Base-by-base conservation (phyloP, 257 asterid genomes). In the Datura wrightii region DNA sequence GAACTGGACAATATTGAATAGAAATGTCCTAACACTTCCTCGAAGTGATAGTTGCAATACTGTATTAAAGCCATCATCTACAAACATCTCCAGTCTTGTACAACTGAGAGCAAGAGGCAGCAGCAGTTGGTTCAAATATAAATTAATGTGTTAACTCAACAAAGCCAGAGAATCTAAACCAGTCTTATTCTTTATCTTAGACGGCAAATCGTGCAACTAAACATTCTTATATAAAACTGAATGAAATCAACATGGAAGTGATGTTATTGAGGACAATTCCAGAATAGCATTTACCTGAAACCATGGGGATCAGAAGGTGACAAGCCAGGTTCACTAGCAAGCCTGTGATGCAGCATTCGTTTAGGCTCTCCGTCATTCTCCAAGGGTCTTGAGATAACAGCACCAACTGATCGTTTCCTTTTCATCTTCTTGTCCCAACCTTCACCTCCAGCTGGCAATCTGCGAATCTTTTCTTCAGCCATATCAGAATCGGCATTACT, bases 361-460 rank as follows among this genome's bases (percentile, higher is more conserved):
- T 93, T 97, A 80, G 88, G 82, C 86, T 94, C 99, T 63, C 91
- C 95, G 62, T 92, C 98, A 60, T 86, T 89, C 71, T 91, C 99
- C 87, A 85, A 83, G 37, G 98, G 85, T 90, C 99, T 94, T 62
- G 96, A 89, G 85, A 88, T 81, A 67, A 89, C 97, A 16, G 94
- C 89, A 76, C 99, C 97, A 89, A 93, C 96, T 84, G 99, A 95
- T 19, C 99, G 99, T 86, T 97, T 97, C 89, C 97, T 88, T 92
- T 92, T 97, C 97, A 94, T 97, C 89, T 92, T 97, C 88, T 90
- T 97, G 87, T 95, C 99, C 99, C 98, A 95, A 48, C 93, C 93
- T 88, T 97, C 99, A 79, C 98, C 99, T 83, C 93, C 97, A 18
- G 93, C 94, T 72, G 98, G 97, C 86, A 94, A 87, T 83, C 95